Conservation (phyloP, 176 grass and related monocot genomes). For the Puya raimondii region DNA sequence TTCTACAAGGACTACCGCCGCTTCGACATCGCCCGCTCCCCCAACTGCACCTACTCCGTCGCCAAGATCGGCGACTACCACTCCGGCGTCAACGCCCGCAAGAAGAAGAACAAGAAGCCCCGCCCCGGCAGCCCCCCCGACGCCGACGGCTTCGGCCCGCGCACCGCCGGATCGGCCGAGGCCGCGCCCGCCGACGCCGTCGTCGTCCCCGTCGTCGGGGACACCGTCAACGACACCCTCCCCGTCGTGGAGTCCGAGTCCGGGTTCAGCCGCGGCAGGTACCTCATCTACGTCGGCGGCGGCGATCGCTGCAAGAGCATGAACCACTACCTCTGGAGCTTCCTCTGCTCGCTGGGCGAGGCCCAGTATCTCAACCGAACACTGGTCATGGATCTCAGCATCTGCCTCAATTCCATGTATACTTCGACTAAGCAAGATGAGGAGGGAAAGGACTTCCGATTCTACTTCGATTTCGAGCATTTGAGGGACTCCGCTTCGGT, state of each 20-base stretch:
- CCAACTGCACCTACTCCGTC: slow-evolving; percentile 42
- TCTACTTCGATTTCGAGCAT: slow-evolving; percentile 64
- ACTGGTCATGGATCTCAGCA: slow-evolving; percentile 47
- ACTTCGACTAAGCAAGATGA: slow-evolving; percentile 39
- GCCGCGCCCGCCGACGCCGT: slow-evolving; percentile 13
- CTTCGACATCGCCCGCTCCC: slow-evolving; percentile 39
- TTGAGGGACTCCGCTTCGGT: slow-evolving; percentile 37
- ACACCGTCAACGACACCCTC: slow-evolving; percentile 21
- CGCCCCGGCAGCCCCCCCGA: neutral
- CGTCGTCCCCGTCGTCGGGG: slow-evolving; percentile 15
- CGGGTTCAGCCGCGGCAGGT: slow-evolving; percentile 34
- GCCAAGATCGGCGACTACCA: slow-evolving; percentile 51
- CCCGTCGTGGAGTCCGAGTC: slow-evolving; percentile 28
- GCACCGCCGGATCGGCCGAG: slow-evolving; percentile 8
- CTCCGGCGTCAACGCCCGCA: slow-evolving; percentile 53
- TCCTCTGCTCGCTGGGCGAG: slow-evolving; percentile 63
- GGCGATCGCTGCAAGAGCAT: slow-evolving; percentile 75
- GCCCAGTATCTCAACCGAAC: slow-evolving; percentile 63
- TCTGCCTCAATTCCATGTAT: slow-evolving; percentile 44
- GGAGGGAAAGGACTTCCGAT: slow-evolving; percentile 70
- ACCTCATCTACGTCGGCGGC: slow-evolving; percentile 59
- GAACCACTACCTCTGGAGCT: slow-evolving; percentile 64
- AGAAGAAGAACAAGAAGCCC: slow-evolving; percentile 26
- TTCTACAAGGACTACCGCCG: slow-evolving; percentile 72
- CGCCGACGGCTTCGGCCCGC: neutral